Evolutionary conservation across 805 yeast species (phyloP).

Genomic region (Wickerhamiella qilinensis): DNA sequence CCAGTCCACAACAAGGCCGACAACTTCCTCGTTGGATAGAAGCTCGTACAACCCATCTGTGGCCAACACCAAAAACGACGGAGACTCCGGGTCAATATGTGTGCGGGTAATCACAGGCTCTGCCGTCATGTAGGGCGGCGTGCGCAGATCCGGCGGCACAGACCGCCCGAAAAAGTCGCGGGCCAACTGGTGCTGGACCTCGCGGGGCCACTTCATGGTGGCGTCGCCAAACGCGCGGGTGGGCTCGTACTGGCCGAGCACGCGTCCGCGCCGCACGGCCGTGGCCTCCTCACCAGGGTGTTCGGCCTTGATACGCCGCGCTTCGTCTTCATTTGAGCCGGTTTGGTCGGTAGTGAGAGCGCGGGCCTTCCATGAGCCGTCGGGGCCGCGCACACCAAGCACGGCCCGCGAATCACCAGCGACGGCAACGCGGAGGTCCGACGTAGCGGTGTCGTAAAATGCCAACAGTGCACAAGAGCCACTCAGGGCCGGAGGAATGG

Average conservation of each 20-base stretch:
- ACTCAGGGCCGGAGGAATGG: slow-evolving; percentile 80
- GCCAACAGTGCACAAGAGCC: slow-evolving; percentile 90
- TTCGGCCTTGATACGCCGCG: slow-evolving; percentile 61
- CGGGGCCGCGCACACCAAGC: slow-evolving; percentile 41
- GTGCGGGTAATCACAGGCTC: slow-evolving; percentile 83
- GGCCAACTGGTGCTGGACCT: slow-evolving; percentile 58
- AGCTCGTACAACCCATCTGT: slow-evolving; percentile 90
- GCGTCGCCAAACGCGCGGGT: slow-evolving; percentile 96
- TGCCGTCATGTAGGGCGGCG: slow-evolving; percentile 97
- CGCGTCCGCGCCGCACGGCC: slow-evolving; percentile 70
- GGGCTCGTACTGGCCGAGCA: slow-evolving; percentile 87
- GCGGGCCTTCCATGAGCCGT: slow-evolving; percentile 71
- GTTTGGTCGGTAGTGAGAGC: slow-evolving; percentile 87
- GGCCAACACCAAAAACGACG: slow-evolving; percentile 81
- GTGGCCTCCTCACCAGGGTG: slow-evolving; percentile 77
- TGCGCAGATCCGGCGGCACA: slow-evolving; percentile 46
- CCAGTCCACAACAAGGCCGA: slow-evolving; percentile 87
- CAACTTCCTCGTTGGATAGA: slow-evolving; percentile 82
- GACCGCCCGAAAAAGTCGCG: slow-evolving; percentile 67
- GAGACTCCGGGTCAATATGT: slow-evolving; percentile 48
- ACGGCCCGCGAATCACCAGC: slow-evolving; percentile 94
- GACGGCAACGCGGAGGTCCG: slow-evolving; percentile 71
- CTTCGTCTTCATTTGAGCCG: slow-evolving; percentile 80
- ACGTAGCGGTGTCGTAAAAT: slow-evolving; percentile 64
- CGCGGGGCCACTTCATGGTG: slow-evolving; percentile 67